phyloP scores from a whole-genome alignment of 2,329 filamentous ascomycete genomes.

The Penicillium sp. region DNA sequence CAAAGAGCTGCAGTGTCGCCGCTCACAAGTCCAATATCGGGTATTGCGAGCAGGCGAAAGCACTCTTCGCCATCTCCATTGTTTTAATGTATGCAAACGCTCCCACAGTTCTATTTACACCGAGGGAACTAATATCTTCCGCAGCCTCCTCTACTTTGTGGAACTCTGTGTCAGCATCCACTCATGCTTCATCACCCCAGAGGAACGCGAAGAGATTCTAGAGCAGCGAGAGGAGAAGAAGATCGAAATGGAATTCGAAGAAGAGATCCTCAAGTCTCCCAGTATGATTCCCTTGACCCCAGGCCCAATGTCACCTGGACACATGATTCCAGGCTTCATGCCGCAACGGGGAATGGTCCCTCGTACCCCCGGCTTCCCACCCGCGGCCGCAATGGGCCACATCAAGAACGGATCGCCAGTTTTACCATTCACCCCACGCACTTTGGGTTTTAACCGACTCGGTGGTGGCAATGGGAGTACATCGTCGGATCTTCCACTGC shows the following conservation, averaged over 20 bases:
- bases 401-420: conserved; percentile 10
- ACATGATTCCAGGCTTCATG: conserved; percentile 14
- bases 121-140: conserved; percentile 10
- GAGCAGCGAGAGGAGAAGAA: conserved; percentile 36
- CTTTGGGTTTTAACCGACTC: conserved; percentile 40
- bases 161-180: conserved; percentile 48
- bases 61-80: conserved; percentile 53
- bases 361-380: conserved; percentile 30
- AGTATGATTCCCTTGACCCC: conserved; percentile 32
- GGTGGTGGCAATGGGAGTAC: conserved; percentile 27
- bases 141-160: conserved; percentile 48
- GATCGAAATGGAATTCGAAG: conserved; percentile 40
- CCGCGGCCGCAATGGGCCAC: conserved; percentile 20
- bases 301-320: conserved; percentile 2
- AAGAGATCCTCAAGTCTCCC: conserved; percentile 40
- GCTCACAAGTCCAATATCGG: conserved; percentile 42
- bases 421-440: conserved; percentile 37
- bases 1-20: conserved; percentile 55
- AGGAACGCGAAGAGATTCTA: conserved; percentile 33
- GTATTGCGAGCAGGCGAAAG: conserved; percentile 60
- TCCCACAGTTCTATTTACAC: not conserved
- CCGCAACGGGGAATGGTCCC: conserved; percentile 14
- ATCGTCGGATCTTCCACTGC: conserved; percentile 40
- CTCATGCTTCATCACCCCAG: conserved; percentile 44
- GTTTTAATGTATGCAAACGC: conserved; percentile 48